Base-by-base conservation (phyloP, 257 asterid genomes). In the Verbena officinalis region DNA sequence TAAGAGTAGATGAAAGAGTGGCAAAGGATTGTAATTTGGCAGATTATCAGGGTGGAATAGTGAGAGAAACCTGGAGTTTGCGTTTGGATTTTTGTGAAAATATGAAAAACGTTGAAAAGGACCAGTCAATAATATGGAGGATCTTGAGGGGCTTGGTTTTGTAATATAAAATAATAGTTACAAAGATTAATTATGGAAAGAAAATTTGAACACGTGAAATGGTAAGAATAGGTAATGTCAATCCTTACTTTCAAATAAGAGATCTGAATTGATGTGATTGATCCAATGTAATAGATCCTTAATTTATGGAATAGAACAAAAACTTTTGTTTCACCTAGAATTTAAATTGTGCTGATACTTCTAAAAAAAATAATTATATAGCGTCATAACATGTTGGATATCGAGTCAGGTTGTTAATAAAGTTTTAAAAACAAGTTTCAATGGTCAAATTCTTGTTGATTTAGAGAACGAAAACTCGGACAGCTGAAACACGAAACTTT, bases 21-120 rank as follows among this genome's bases (percentile, higher is more conserved):
- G 71, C 64, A 27, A 27, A 59, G 13, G 14, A 7, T 1, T 43
- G 77, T 65, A 64, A 70, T 64, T 67, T 50, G 2, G 7, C 33
- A 2, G 27, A 60, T 9, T 1, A 2, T 15, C 6, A 19, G 69
- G 72, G 42, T 30, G 15, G 17, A 57, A 8, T 21, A 3, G 43
- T 36, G 1, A 36, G 7, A 21, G 7, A 13, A 42, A 27, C 30
- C 11, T 20, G 42, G 50, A 56, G 4, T 23, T 51, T n/a, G 24
- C n/a, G 13, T 23, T 20, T 16, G 17, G 30, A 30, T 30, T 30
- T 19, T 17, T 3, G 22, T 42, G 1, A 0, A 12, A 1, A 13
- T 12, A n/a, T 19, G 12, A 31, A 17, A 34, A 17, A 34, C 63
- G 40, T 55, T 55, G 67, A 48, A 59, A 69, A 39, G 54, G 62